Evolutionary conservation across 2,329 filamentous ascomycete genomes (phyloP), one percentile per base, ranked within the genome.

Genomic region (Colletotrichum echinochloae): DNA sequence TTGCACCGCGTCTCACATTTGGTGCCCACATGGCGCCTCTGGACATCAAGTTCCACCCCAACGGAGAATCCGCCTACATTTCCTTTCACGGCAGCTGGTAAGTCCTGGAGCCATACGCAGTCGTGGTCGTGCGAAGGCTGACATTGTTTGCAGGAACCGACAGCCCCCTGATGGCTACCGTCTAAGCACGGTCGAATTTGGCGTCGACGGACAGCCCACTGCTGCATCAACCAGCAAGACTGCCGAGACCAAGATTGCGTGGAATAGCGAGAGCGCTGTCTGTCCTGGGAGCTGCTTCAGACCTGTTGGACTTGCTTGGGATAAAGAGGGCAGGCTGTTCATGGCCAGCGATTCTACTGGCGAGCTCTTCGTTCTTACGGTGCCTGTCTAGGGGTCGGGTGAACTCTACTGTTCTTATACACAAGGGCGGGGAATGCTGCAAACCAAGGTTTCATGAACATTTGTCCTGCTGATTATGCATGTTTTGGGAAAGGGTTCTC

Each of bases 61-160:
- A 84, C 56, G 88, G 87, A 55, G 85, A 84, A 20, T 85, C 84
- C 3, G 91, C 90, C 1, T 94, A 88, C 80, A 82, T 94, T 23
- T 84, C 89, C 1, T 93, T 94, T 79, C 92, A 93, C 78, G 92
- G 92, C n/a, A 91, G 88, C 78, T 94, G 91, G 84, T 90, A 78
- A 80, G 82, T 79, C 1, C 35, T 33, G 23, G 5, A 16, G 8
- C 51, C 14, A 35, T 30, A 11, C 26, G 37, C 20, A n/a, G 20
- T 26, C 18, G 30, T 14, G 8, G 7, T 3, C n/a, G 23, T 20
- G 35, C 16, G 30, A 44, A 55, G 6, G 44, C 35, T 73, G 41
- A 71, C 59, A 18, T 54, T 49, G 6, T 23, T 41, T 8, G 30
- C n/a, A 78, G 77, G 78, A 79, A 81, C 73, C 78, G 78, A 23